phyloP scores from a whole-genome alignment of 352 stramenopile genomes.

The Hyaloperonospora brassicae region DNA sequence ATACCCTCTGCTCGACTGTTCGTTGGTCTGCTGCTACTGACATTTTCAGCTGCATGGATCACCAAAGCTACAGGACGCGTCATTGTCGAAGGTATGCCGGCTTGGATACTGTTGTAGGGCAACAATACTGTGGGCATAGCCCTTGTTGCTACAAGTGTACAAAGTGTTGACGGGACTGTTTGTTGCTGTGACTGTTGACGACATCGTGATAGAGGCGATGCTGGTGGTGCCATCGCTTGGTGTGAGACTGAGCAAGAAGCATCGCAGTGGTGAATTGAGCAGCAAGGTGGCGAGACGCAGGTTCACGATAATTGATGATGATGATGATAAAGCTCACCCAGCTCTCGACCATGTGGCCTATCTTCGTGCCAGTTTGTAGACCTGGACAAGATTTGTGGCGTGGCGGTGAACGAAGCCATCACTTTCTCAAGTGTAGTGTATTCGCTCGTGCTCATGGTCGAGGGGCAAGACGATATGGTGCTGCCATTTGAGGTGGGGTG shows the following conservation, averaged over 20 bases:
- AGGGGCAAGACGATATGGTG: conserved; percentile 57
- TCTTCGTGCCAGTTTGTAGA: conserved; percentile 21
- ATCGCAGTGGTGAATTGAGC: conserved; percentile 32
- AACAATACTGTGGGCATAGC: not conserved
- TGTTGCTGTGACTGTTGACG: no score
- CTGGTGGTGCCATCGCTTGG: conserved; percentile 65
- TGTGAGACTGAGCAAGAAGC: conserved; percentile 58
- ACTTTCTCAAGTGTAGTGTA: conserved; percentile 75
- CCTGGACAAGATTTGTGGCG: conserved; percentile 42
- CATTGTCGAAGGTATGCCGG: conserved; percentile 23
- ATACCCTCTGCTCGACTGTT: conserved; percentile 13
- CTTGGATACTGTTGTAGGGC: no score
- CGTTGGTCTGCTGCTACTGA: conserved; percentile 10
- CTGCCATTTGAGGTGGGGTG: conserved; percentile 62
- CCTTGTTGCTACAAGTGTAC: not conserved
- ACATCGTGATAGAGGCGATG: conserved; percentile 44
- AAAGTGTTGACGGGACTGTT: not conserved
- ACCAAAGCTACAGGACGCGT: conserved; percentile 16
- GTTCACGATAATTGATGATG: not conserved
- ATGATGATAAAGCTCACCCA: not conserved
- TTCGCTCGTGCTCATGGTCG: conserved; percentile 71
- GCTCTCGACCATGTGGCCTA: no score
- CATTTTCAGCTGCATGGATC: conserved; percentile 13
- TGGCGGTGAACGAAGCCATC: conserved; percentile 80
- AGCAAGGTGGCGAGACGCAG: conserved; percentile 13